Conservation (phyloP, 2,329 filamentous ascomycete genomes). For the Cladosporium phlei region DNA sequence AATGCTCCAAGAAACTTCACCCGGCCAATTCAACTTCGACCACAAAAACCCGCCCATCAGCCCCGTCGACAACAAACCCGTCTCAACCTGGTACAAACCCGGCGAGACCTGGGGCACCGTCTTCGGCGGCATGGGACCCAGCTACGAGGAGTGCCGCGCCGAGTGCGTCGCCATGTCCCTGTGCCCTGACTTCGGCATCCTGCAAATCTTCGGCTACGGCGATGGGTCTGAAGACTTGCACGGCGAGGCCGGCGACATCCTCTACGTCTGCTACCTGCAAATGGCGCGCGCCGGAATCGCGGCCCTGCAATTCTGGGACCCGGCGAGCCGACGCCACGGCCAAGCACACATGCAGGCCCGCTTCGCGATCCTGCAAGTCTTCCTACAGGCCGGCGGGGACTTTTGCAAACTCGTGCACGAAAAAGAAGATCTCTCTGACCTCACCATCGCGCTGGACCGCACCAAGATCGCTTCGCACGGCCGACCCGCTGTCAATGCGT, state of each 20-base stretch:
- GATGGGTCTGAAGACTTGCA: constrained; percentile 69
- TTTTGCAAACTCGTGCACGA: constrained; percentile 78
- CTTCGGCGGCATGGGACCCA: constrained; percentile 80
- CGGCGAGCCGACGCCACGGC: constrained; percentile 55
- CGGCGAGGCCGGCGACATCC: constrained; percentile 74
- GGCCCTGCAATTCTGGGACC: constrained; percentile 91
- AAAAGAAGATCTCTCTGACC: constrained; percentile 65
- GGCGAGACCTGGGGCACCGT: constrained; percentile 93
- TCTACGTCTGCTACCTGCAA: constrained; percentile 81
- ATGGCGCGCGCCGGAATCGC: constrained; percentile 93
- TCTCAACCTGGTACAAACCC: constrained; percentile 87
- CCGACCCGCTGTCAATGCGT: constrained; percentile 75
- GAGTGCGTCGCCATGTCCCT: constrained; percentile 92
- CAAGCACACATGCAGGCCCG: constrained; percentile 77
- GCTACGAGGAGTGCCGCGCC: constrained; percentile 91
- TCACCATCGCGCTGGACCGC: constrained; percentile 78
- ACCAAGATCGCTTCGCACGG: constrained; percentile 81
- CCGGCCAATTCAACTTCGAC: constrained; percentile 86
- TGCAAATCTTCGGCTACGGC: constrained; percentile 89
- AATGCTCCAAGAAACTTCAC: constrained; percentile 79
- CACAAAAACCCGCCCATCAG: constrained; percentile 72
- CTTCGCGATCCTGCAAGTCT: constrained; percentile 79
- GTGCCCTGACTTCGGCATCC: constrained; percentile 79
- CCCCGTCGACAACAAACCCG: constrained; percentile 70
- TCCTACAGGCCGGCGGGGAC: constrained; percentile 77